Evolutionary conservation across 495 filamentous ascomycete species (phyloP).

Genomic region (Choiromyces venosus): DNA sequence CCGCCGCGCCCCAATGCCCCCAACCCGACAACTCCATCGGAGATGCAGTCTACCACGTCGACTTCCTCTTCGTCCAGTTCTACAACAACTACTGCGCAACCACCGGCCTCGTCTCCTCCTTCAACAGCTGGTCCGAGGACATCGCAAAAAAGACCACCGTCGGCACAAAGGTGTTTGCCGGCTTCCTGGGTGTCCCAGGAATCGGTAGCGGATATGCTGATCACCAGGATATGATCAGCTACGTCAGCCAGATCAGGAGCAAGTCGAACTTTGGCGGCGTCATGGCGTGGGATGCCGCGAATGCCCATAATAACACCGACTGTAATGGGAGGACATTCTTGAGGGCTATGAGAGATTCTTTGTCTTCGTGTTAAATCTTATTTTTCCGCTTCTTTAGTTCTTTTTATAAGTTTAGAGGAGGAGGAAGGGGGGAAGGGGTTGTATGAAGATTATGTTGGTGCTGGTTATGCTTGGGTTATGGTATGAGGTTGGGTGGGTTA

Average conservation of each 20-base stretch:
- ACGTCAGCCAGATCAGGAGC: slow-evolving; percentile 1
- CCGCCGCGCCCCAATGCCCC: slow-evolving; percentile 49
- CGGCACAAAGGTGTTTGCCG: slow-evolving; percentile 11
- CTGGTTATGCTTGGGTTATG: neutral
- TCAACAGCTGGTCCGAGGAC: slow-evolving; percentile 9
- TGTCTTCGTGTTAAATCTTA: no score
- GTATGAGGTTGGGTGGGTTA: neutral
- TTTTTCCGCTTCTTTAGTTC: neutral
- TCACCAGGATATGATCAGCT: slow-evolving; percentile 5
- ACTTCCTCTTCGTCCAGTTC: slow-evolving; percentile 48
- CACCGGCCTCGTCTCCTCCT: slow-evolving; percentile 11
- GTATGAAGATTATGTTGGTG: neutral
- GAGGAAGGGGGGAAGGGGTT: no score
- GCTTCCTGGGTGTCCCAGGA: neutral
- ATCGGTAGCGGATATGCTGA: neutral
- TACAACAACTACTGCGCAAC: slow-evolving; percentile 44
- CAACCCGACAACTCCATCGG: slow-evolving; percentile 48
- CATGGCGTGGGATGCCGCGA: neutral
- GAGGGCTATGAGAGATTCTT: neutral
- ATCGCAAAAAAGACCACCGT: neutral
- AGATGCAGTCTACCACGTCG: slow-evolving; percentile 42
- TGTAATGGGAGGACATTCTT: neutral
- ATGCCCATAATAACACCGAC: neutral
- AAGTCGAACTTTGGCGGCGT: slow-evolving; percentile 12
- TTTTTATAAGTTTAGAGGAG: neutral